A percentile compares a stretch with the other conserved stretches of the same genome.
Evolutionary conservation across 306 rosid species (phyloP).

Genomic region (Pueraria montana): DNA sequence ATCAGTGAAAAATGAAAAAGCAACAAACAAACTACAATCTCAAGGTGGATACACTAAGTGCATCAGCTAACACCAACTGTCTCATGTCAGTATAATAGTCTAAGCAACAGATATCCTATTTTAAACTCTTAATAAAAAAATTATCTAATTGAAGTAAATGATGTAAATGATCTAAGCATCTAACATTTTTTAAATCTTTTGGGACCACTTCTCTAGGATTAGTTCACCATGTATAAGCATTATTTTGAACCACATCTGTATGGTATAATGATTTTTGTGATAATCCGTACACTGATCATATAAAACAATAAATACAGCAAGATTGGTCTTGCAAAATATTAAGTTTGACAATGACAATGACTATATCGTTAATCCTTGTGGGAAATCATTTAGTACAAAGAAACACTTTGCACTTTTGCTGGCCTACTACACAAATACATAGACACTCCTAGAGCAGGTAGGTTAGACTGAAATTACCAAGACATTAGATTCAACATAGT

Average conservation of each 20-base stretch:
- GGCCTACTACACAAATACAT: neutral
- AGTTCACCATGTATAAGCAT: neutral
- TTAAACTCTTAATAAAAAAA: no score
- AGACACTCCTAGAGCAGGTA: neutral
- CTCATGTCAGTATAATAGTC: no score
- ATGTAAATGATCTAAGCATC: neutral
- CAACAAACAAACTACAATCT: no score
- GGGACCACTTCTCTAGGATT: neutral
- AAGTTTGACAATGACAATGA: neutral
- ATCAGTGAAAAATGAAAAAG: no score
- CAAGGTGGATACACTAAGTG: no score
- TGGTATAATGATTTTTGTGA: neutral
- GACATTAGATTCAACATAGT: neutral
- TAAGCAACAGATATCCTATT: neutral
- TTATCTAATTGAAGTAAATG: neutral
- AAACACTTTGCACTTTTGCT: neutral
- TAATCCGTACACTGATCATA: neutral
- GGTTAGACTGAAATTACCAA: neutral
- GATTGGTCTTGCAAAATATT: neutral
- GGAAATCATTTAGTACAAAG: neutral
- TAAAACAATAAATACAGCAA: neutral
- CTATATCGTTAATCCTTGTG: neutral
- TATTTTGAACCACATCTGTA: neutral
- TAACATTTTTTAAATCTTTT: neutral
- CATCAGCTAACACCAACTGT: no score